These are phyloP conservation scores for Musa itinerans DNA, from an alignment of 176 grass and related monocot genomes.

Conservation along the genomic window DNA sequence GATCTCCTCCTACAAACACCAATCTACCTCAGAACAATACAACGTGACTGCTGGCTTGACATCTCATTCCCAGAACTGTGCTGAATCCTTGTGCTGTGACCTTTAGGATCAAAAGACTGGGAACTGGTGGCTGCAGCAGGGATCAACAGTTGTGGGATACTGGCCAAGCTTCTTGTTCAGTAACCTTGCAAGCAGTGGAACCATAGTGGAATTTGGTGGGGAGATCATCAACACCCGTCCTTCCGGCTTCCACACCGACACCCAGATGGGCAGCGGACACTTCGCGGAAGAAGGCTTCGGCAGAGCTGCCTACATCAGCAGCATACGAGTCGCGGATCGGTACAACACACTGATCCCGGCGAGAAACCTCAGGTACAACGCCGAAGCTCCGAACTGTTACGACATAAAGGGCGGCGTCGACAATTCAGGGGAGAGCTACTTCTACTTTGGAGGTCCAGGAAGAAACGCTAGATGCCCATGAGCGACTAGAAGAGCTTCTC, in stretches of 20 bases:
- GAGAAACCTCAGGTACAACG: background rate
- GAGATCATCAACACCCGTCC: background rate
- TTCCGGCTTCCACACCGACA: background rate
- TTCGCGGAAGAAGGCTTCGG: background rate
- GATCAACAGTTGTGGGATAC: background rate
- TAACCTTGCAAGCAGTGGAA: background rate
- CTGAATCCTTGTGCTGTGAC: too few species aligned
- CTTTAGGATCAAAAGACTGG: background rate
- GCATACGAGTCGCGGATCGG: background rate
- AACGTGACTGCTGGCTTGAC: too few species aligned
- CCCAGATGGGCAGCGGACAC: conserved; percentile 8
- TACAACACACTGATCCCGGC: background rate
- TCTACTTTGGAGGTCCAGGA: conserved; percentile 7
- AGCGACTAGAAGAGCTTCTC: background rate
- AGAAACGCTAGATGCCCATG: background rate
- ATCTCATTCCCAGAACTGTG: too few species aligned
- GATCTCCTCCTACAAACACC: background rate
- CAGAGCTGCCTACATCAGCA: background rate
- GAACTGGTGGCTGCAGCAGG: background rate
- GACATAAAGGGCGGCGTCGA: background rate
- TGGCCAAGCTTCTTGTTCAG: background rate
- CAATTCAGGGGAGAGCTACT: background rate
- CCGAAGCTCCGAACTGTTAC: background rate
- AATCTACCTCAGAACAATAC: too few species aligned
- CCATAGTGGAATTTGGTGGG: background rate